Evolutionary conservation across 2,329 filamentous ascomycete species (phyloP).

Genomic region (Hymenoscyphus albidus): DNA sequence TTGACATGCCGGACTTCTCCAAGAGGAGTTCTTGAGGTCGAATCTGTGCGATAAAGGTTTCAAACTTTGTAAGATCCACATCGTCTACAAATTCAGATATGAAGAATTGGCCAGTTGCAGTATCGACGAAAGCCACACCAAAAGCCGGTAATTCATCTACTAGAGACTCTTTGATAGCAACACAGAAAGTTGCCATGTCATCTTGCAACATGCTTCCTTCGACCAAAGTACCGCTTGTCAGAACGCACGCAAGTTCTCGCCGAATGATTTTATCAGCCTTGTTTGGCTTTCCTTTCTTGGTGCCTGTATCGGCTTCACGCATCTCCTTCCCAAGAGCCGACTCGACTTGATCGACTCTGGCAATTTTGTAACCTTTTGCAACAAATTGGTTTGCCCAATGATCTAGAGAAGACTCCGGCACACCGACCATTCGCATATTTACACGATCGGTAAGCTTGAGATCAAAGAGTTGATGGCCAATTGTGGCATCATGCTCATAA

Average conservation of each 20-base stretch:
- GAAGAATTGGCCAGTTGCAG: slow-evolving; percentile 91
- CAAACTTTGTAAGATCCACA: slow-evolving; percentile 89
- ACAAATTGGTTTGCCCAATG: slow-evolving; percentile 99
- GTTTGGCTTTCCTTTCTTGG: slow-evolving; percentile 36
- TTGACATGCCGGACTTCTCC: slow-evolving; percentile 81
- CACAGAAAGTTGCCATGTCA: slow-evolving; percentile 95
- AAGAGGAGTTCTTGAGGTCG: slow-evolving; percentile 83
- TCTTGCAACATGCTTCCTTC: slow-evolving; percentile 96
- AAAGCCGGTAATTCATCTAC: slow-evolving; percentile 75
- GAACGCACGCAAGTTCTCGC: slow-evolving; percentile 82
- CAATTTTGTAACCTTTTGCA: slow-evolving; percentile 96
- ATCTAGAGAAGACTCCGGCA: slow-evolving; percentile 91
- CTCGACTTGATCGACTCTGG: slow-evolving; percentile 93
- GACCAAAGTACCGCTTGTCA: slow-evolving; percentile 89
- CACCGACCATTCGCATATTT: slow-evolving; percentile 99
- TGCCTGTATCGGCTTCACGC: slow-evolving; percentile 76
- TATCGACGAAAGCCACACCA: slow-evolving; percentile 90
- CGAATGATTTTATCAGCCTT: slow-evolving; percentile 90
- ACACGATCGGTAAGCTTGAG: slow-evolving; percentile 96
- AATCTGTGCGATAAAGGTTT: slow-evolving; percentile 92
- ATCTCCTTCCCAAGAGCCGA: slow-evolving; percentile 95
- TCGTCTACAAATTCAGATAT: slow-evolving; percentile 92
- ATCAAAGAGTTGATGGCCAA: slow-evolving; percentile 95
- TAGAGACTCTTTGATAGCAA: slow-evolving; percentile 81
- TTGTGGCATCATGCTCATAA: slow-evolving; percentile 95